These are phyloP conservation scores for Magnusiomyces tetraspermus DNA, from an alignment of 1,139 yeast genomes.

Conservation along the genomic window DNA sequence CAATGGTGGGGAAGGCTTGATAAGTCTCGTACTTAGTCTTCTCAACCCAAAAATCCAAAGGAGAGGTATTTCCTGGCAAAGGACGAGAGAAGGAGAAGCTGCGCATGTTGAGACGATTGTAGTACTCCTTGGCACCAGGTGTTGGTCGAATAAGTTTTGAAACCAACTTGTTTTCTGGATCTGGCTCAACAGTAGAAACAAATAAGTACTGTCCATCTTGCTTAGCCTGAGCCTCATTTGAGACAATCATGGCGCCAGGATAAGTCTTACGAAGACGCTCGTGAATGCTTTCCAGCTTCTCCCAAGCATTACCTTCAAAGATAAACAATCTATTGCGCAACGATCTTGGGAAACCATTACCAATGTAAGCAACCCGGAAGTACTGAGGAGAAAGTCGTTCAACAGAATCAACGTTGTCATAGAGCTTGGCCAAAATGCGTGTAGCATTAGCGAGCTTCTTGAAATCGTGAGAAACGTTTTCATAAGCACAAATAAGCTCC, in stretches of 20 bases:
- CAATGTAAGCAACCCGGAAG: constrained; percentile 72
- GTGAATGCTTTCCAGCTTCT: constrained; percentile 75
- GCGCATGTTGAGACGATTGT: constrained; percentile 48
- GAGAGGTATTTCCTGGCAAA: constrained; percentile 65
- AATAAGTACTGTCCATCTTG: constrained; percentile 68
- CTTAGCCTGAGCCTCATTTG: constrained; percentile 54
- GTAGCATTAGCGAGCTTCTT: constrained; percentile 69
- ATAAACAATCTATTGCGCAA: constrained; percentile 69
- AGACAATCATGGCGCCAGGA: constrained; percentile 72
- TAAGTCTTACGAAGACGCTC: constrained; percentile 64
- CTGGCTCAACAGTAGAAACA: constrained; percentile 65
- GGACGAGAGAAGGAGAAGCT: constrained; percentile 62
- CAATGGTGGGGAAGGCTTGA: constrained; percentile 77
- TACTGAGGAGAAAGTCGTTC: constrained; percentile 67
- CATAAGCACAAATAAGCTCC: constrained; percentile 69
- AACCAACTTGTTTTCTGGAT: constrained; percentile 9
- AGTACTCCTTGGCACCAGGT: constrained; percentile 27
- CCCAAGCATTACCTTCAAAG: constrained; percentile 81
- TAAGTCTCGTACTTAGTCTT: constrained; percentile 71
- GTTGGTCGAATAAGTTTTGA: constrained; percentile 17
- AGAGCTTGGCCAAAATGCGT: constrained; percentile 56
- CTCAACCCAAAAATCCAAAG: constrained; percentile 79
- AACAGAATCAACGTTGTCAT: constrained; percentile 56
- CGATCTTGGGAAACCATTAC: constrained; percentile 74
- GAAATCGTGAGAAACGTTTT: constrained; percentile 63